phyloP scores from a whole-genome alignment of 2,329 filamentous ascomycete species.

The Exophiala phaeomuriformis region DNA sequence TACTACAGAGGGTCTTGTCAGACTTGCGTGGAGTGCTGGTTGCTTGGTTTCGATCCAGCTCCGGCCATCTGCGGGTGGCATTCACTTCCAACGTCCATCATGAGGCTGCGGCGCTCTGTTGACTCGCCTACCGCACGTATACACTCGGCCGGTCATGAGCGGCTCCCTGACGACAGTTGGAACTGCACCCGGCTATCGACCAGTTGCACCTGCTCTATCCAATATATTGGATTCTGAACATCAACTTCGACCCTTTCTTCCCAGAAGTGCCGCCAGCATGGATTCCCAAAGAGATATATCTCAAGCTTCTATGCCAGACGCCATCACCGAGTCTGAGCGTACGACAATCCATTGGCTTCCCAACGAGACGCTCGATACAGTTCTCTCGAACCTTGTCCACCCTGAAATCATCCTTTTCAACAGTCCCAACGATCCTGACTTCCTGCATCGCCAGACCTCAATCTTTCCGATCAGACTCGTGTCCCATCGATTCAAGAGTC shows the following conservation, averaged over 20 bases:
- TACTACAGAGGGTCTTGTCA: not conserved
- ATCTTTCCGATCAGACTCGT: not conserved
- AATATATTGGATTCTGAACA: not conserved
- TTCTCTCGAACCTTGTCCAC: conserved; percentile 1
- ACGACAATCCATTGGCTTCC: conserved; percentile 1
- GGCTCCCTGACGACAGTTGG: no score
- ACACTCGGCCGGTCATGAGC: no score
- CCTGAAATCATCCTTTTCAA: not conserved
- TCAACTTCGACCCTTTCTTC: not conserved
- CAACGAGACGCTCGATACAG: not conserved
- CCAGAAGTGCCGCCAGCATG: not conserved
- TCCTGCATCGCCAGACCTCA: not conserved
- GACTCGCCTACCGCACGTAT: no score
- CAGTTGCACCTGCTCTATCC: not conserved
- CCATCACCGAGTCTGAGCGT: not conserved
- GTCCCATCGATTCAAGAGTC: conserved; percentile 1
- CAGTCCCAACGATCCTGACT: not conserved
- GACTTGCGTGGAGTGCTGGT: not conserved
- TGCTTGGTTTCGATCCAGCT: not conserved
- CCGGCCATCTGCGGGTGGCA: no score
- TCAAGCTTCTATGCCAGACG: not conserved
- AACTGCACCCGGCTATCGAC: not conserved
- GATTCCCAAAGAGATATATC: not conserved
- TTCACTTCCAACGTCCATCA: no score
- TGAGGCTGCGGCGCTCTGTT: no score